phyloP scores from a whole-genome alignment of 345 rosid species.

The Melastoma malabathricum region DNA sequence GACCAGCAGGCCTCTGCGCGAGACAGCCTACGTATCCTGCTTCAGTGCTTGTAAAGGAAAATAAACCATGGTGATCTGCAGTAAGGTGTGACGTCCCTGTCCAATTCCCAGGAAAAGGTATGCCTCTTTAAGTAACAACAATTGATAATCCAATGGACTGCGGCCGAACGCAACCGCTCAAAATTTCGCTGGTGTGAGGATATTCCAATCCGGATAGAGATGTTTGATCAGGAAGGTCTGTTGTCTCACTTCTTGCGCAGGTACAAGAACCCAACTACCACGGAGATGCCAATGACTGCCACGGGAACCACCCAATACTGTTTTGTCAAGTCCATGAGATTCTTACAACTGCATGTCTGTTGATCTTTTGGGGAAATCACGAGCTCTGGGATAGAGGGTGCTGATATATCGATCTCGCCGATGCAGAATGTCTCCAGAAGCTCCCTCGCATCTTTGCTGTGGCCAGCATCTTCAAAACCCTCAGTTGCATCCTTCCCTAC shows the following conservation, averaged over 20 bases:
- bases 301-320: constrained; percentile 66
- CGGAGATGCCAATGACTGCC: constrained; percentile 42
- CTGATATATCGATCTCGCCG: constrained; percentile 59
- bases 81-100: too few species aligned
- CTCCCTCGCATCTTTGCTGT: constrained; percentile 57
- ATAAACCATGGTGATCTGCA: too few species aligned
- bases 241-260: constrained; percentile 43
- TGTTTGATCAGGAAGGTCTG: not conserved
- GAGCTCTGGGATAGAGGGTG: constrained; percentile 45
- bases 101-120: too few species aligned
- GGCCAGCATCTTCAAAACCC: constrained; percentile 88
- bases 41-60: too few species aligned
- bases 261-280: constrained; percentile 43
- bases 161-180: too few species aligned
- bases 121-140: too few species aligned
- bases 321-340: constrained; percentile 36
- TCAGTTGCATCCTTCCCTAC: constrained; percentile 74
- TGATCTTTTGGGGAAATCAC: constrained; percentile 35
- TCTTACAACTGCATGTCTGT: constrained; percentile 16
- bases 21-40: too few species aligned
- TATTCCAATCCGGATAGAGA: not conserved
- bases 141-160: too few species aligned
- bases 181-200: not conserved
- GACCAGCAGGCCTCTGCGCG: too few species aligned
- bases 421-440: constrained; percentile 49